Conservation (phyloP, 345 rosid genomes). For the Eucalyptus sp. region DNA sequence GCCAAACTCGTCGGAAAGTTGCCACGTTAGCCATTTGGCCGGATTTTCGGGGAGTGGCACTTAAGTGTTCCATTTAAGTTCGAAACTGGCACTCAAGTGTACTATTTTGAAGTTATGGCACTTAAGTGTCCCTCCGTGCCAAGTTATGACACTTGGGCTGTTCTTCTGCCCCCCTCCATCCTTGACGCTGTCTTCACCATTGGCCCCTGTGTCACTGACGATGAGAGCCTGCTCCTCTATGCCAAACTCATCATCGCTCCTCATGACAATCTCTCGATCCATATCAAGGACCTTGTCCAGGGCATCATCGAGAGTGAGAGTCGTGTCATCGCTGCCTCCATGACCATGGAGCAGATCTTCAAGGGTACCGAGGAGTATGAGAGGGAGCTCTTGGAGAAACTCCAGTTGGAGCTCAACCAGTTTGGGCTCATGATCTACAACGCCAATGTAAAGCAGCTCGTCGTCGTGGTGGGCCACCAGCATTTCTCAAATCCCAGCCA, state of each 20-base stretch:
- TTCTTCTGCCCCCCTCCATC: constrained; percentile 55
- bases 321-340: too few species aligned
- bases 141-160: too few species aligned
- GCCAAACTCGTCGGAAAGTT: too few species aligned
- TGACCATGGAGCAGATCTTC: constrained; percentile 82
- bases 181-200: constrained; percentile 67
- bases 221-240: constrained; percentile 30
- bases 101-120: too few species aligned
- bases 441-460: constrained; percentile 72
- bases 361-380: constrained; percentile 67
- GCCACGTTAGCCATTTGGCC: too few species aligned
- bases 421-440: constrained; percentile 63
- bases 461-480: constrained; percentile 69
- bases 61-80: too few species aligned
- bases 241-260: constrained; percentile 48
- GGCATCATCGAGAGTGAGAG: constrained; percentile 72
- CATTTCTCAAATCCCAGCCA: constrained; percentile 74
- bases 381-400: constrained; percentile 61
- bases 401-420: constrained; percentile 62
- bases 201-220: constrained; percentile 58
- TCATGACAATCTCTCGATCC: constrained; percentile 46
- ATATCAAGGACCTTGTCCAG: constrained; percentile 48
- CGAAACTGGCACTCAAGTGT: too few species aligned
- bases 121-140: too few species aligned
- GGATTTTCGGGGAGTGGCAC: too few species aligned